Conservation (phyloP, 2,329 filamentous ascomycete species). For the Nothophaeocryptopus gaeumannii region DNA sequence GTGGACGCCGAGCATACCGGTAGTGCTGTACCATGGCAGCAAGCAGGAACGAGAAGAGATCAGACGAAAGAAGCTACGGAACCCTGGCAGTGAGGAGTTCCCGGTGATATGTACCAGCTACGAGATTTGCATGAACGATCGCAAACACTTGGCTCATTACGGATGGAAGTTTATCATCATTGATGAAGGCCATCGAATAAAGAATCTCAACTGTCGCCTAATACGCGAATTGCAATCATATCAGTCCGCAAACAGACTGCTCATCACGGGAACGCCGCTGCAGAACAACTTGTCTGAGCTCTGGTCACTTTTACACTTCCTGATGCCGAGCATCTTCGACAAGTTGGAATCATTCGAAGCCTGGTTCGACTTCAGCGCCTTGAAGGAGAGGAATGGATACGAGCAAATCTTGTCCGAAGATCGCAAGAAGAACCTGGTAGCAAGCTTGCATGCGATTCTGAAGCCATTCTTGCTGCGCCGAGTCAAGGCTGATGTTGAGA, state of each 20-base stretch:
- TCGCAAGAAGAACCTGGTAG: constrained; percentile 71
- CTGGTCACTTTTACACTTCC: constrained; percentile 91
- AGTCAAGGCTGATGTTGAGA: constrained; percentile 90
- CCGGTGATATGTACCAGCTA: constrained; percentile 94
- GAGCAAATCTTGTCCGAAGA: constrained; percentile 77
- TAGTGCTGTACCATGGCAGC: constrained; percentile 84
- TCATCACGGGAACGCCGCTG: constrained; percentile 91
- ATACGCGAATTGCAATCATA: constrained; percentile 88
- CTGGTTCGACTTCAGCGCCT: constrained; percentile 95
- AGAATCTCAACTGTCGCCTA: constrained; percentile 90
- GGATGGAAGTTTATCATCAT: constrained; percentile 99
- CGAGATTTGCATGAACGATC: constrained; percentile 91
- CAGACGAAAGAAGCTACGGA: constrained; percentile 68
- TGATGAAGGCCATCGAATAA: constrained; percentile 94
- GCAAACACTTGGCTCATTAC: constrained; percentile 74
- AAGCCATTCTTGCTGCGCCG: constrained; percentile 86
- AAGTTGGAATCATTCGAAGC: constrained; percentile 89
- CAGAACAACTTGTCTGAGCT: constrained; percentile 95
- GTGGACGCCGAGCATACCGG: constrained; percentile 86
- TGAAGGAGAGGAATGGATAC: constrained; percentile 77
- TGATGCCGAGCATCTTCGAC: constrained; percentile 88
- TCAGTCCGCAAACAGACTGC: constrained; percentile 80
- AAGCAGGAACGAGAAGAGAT: constrained; percentile 74
- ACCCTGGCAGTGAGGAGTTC: constrained; percentile 68
- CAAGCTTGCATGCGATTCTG: constrained; percentile 87